Conservation (phyloP, 306 rosid species). For the Ceratonia siliqua region DNA sequence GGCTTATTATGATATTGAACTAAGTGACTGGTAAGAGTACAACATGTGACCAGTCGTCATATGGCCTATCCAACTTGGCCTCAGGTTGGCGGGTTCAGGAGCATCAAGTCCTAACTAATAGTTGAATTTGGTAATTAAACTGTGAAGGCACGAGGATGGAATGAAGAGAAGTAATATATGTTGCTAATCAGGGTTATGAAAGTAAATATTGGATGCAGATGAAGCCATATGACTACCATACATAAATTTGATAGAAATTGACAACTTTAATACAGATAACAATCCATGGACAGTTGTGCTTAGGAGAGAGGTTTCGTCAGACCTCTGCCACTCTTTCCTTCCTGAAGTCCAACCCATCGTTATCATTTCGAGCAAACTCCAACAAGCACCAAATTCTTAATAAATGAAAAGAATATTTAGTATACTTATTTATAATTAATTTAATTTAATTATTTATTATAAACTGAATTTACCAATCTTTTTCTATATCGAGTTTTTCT, state of each 20-base stretch:
- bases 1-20: no score
- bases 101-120: no score
- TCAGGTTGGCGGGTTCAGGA: no score
- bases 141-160: background rate
- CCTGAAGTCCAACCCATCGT: constrained; percentile 14
- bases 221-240: background rate
- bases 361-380: constrained; percentile 34
- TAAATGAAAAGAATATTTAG: no score
- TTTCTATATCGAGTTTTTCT: background rate
- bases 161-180: background rate
- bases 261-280: background rate
- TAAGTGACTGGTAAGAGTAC: no score
- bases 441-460: no score
- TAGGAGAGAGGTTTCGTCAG: background rate
- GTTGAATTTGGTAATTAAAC: no score
- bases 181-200: background rate
- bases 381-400: constrained; percentile 37
- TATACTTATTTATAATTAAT: no score
- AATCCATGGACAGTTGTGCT: constrained; percentile 23
- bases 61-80: no score
- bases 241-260: background rate
- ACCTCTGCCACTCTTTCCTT: background rate
- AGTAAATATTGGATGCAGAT: no score
- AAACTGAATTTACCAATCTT: no score
- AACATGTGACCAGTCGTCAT: no score